A percentile compares a stretch with the other conserved stretches of the same genome.
These are phyloP conservation scores for Iberis pinnata DNA, from an alignment of 345 rosid genomes.

Conservation along the genomic window DNA sequence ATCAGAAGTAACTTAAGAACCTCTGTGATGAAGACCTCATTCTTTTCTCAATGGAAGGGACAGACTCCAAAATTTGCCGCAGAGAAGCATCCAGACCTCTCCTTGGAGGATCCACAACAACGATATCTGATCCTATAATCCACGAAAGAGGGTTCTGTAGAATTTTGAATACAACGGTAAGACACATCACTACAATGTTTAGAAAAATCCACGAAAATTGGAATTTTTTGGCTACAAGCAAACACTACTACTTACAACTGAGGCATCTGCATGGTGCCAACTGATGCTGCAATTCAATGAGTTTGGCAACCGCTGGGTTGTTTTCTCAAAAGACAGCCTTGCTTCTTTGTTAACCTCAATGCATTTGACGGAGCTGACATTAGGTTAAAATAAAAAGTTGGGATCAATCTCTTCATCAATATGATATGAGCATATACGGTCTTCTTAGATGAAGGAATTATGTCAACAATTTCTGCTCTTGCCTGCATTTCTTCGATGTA, in stretches of 20 bases:
- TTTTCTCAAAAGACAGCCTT: slow-evolving; percentile 78
- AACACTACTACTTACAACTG: slow-evolving; percentile 47
- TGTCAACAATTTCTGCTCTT: slow-evolving; percentile 27
- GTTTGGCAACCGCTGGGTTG: slow-evolving; percentile 67
- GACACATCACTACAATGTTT: neutral
- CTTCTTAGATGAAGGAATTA: neutral
- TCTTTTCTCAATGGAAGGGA: slow-evolving; percentile 43
- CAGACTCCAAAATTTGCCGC: slow-evolving; percentile 50
- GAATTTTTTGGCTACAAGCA: neutral
- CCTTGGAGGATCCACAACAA: slow-evolving; percentile 91
- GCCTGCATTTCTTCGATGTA: slow-evolving; percentile 81
- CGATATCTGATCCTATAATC: slow-evolving; percentile 84
- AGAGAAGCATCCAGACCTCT: slow-evolving; percentile 79
- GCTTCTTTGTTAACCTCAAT: slow-evolving; percentile 91
- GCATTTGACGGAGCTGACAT: slow-evolving; percentile 76
- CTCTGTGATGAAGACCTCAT: slow-evolving; percentile 39
- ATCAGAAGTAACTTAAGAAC: slow-evolving; percentile 32
- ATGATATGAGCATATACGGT: slow-evolving; percentile 4
- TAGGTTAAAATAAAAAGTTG: slow-evolving; percentile 16
- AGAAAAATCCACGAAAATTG: neutral
- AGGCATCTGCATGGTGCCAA: slow-evolving; percentile 90
- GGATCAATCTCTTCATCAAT: slow-evolving; percentile 14
- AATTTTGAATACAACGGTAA: slow-evolving; percentile 8
- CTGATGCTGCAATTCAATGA: slow-evolving; percentile 62
- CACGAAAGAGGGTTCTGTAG: slow-evolving; percentile 82